Base-by-base conservation (phyloP, 371 early-diverging fungal genomes). In the Mortierella sp. region DNA sequence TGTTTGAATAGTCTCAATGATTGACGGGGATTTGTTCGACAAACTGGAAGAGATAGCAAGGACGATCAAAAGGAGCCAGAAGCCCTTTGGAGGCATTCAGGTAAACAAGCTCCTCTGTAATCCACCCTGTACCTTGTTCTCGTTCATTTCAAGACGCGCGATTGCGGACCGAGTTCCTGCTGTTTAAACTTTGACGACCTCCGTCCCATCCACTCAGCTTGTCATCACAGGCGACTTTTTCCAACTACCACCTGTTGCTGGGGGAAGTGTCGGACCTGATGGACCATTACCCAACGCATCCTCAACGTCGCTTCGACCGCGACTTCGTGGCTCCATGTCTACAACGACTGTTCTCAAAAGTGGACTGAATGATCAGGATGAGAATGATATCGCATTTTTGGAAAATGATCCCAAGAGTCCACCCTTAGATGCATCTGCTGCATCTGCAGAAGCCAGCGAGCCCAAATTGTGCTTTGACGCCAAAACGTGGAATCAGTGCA, bases 51-150 rank as follows among this genome's bases (percentile, higher is more conserved):
- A 70, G 13, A 82, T 96, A 64, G 95, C 95, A 0, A 80, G 90
- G 30, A 54, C 13, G 1, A 39, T 94, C 3, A 82, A 90, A 23
- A 57, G 57, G 14, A 81, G 51, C 43, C 26, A 41, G 0, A 43
- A 54, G 39, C 94, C 94, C 0, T 96, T 96, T 83, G 97, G 97
- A 24, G 96, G 96, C 5, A 90, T 97, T 46, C 95, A 95, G 82
- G 86, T 91, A 66, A 59, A 24, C 14, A 4, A 8, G 27, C 13
- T 51, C 12, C 0, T 52, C 52, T 31, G 9, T 16, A 7, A 10
- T 10, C n/a, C n/a, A n/a, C n/a, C n/a, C n/a, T n/a, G 34, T 34
- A 34, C 34, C 10, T 34, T 34, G 34, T 34, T n/a, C 3, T 39
- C 23, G n/a, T 39, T 26, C 41, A 54, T 23, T 19, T 41, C 24